Conservation (phyloP, 2,329 filamentous ascomycete genomes). For the Coleophoma crateriformis region DNA sequence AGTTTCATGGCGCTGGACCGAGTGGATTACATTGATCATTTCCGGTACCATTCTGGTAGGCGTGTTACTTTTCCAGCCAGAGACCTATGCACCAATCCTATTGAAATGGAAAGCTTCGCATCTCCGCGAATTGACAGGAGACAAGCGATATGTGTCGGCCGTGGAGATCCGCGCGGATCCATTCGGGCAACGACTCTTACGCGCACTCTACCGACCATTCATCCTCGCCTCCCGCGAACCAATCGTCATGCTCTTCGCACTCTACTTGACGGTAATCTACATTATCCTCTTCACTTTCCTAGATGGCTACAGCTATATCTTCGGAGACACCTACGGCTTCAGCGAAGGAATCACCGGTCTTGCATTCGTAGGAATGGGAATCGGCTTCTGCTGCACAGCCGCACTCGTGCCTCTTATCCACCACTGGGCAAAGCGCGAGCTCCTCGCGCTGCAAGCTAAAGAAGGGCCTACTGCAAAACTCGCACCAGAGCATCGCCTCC, state of each 20-base stretch:
- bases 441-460: constrained; percentile 1
- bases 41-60: constrained; percentile 12
- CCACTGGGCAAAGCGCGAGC: constrained; percentile 18
- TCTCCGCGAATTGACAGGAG: constrained; percentile 19
- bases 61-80: constrained; percentile 20
- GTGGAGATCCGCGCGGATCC: constrained; percentile 15
- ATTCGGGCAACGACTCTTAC: constrained; percentile 9
- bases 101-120: constrained; percentile 22
- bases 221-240: constrained; percentile 21
- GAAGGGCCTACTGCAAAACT: constrained; percentile 12
- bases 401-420: constrained; percentile 28
- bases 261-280: constrained; percentile 44
- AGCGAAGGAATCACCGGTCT: constrained; percentile 32
- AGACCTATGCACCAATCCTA: constrained; percentile 25
- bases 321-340: constrained; percentile 33
- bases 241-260: constrained; percentile 30
- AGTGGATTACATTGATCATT: constrained; percentile 30
- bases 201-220: constrained; percentile 3
- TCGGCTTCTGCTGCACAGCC: constrained; percentile 29
- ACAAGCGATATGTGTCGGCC: constrained; percentile 17
- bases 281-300: constrained; percentile 45
- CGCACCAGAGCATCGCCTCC: constrained; percentile 31
- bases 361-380: constrained; percentile 35
- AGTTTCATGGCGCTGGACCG: constrained; percentile 26
- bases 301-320: constrained; percentile 41